These are phyloP conservation scores for Fibroporia radiculosa DNA, from an alignment of 768 basidiomycete genomes.

Conservation along the genomic window DNA sequence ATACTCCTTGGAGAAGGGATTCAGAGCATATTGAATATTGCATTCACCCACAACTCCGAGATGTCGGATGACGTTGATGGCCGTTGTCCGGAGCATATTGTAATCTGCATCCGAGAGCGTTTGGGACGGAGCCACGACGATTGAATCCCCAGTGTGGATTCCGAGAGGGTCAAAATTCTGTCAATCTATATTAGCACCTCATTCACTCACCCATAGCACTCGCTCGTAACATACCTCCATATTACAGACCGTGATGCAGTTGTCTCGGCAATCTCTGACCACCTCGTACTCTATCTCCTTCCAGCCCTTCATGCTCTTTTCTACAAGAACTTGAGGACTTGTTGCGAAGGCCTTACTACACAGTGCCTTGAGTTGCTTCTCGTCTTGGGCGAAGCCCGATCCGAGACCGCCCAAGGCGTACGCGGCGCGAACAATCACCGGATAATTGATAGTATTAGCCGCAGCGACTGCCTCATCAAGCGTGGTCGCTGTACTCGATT, in stretches of 20 bases:
- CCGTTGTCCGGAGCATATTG: slow-evolving; percentile 97
- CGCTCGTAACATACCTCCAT: slow-evolving; percentile 81
- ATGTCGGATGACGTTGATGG: slow-evolving; percentile 98
- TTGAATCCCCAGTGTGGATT: slow-evolving; percentile 98
- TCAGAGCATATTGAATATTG: slow-evolving; percentile 98
- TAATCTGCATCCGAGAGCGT: slow-evolving; percentile 99
- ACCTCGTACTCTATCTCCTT: slow-evolving; percentile 99
- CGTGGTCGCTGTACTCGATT: slow-evolving; percentile 83
- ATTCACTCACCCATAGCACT: background rate
- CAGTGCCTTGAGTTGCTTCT: slow-evolving; percentile 78
- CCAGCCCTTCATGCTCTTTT: slow-evolving; percentile 99
- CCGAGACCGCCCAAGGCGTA: slow-evolving; percentile 96
- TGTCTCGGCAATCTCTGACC: slow-evolving; percentile 93
- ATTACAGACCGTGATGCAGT: slow-evolving; percentile 99
- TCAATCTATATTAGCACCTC: background rate
- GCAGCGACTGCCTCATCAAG: slow-evolving; percentile 78
- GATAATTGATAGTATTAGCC: slow-evolving; percentile 81
- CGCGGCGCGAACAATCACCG: slow-evolving; percentile 94
- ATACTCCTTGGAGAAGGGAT: slow-evolving; percentile 91
- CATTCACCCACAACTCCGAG: slow-evolving; percentile 97
- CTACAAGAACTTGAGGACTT: slow-evolving; percentile 96
- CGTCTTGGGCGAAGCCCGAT: slow-evolving; percentile 93
- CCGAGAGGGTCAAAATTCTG: slow-evolving; percentile 99
- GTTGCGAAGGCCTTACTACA: slow-evolving; percentile 96
- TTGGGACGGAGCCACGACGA: slow-evolving; percentile 96